Base-by-base conservation (phyloP, 208 protist genomes). In the Tritrichomonas musculus region DNA sequence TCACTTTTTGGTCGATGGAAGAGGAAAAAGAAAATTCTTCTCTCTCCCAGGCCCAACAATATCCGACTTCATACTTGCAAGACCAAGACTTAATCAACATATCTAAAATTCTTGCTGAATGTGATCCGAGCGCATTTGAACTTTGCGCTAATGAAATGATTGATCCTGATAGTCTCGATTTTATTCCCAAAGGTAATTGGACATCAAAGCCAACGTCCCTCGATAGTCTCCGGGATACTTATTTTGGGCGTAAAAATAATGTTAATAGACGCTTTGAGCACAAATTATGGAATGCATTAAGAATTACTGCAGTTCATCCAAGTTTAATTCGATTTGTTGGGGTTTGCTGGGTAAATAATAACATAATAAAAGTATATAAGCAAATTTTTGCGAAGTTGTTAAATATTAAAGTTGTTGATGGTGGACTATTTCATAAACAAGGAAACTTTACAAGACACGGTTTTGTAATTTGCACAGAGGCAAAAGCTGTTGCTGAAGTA, bases 331-430 rank as follows among this genome's bases (percentile, higher is more conserved):
- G 44, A 57, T 53, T 88, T 36, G 47, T 88, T 22, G 77, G 77
- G 53, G 77, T 88, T 39, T 33, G 41, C 77, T 88, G 77, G 77
- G 77, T 88, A 27, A 49, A 53, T 20, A 27, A 88, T 8, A 20
- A 27, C 1, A 50, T 88, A 57, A 88, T 88, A 1, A 88, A 88
- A 88, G 77, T 88, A 36, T 88, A 88, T 30, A 88, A 88, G n/a
- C n/a, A 88, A 39, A 14, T 47, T 57, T 88, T 88, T 57, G 77
- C 77, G 2, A 88, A 88, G 44, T 88, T 88, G 13, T 33, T 88
- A 1, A 53, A 44, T 39, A 88, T 88, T n/a, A 9, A 27, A 36
- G 20, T 17, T 39, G 47, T 88, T 50, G 77, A 88, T 57, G 77
- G 77, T 27, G 77, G 41, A 8, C 27, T 88, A 8, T 88, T 88